phyloP scores from a whole-genome alignment of 768 basidiomycete genomes.

The Russula abietina region DNA sequence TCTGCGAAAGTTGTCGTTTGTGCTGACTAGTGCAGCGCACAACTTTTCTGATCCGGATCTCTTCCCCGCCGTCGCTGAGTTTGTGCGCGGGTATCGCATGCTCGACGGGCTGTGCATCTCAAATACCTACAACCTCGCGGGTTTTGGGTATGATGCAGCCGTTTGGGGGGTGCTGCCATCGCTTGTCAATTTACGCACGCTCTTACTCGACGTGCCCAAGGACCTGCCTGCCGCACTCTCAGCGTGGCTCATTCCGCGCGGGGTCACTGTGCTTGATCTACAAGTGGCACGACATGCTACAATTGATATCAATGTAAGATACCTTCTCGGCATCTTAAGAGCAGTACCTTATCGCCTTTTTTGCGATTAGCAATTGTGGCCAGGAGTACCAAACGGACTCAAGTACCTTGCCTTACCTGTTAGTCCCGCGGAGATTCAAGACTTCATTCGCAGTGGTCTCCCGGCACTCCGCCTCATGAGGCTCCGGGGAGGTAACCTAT shows the following conservation, averaged over 20 bases:
- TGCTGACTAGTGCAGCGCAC: constrained; percentile 27
- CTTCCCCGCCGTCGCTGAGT: constrained; percentile 63
- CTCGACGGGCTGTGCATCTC: constrained; percentile 51
- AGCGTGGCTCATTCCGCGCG: constrained; percentile 56
- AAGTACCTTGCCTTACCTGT: constrained; percentile 28
- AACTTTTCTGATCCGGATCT: constrained; percentile 49
- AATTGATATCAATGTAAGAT: constrained; percentile 22
- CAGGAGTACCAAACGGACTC: constrained; percentile 25
- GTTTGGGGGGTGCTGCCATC: constrained; percentile 67
- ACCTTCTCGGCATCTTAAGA: not conserved
- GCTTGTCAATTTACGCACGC: constrained; percentile 43
- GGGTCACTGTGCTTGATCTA: constrained; percentile 43
- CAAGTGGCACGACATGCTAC: constrained; percentile 33
- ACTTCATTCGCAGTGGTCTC: not conserved
- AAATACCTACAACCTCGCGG: constrained; percentile 35
- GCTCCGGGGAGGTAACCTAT: constrained; percentile 1
- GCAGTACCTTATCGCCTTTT: constrained; percentile 30
- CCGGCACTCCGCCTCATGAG: constrained; percentile 13
- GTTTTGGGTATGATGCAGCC: constrained; percentile 61
- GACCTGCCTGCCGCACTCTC: constrained; percentile 60
- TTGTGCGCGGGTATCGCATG: constrained; percentile 49
- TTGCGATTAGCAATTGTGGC: constrained; percentile 13
- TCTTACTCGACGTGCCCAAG: constrained; percentile 57
- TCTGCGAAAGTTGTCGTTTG: constrained; percentile 58
- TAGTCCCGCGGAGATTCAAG: not conserved